Conservation (phyloP, 2,329 filamentous ascomycete genomes). For the Thielaviopsis punctulata region DNA sequence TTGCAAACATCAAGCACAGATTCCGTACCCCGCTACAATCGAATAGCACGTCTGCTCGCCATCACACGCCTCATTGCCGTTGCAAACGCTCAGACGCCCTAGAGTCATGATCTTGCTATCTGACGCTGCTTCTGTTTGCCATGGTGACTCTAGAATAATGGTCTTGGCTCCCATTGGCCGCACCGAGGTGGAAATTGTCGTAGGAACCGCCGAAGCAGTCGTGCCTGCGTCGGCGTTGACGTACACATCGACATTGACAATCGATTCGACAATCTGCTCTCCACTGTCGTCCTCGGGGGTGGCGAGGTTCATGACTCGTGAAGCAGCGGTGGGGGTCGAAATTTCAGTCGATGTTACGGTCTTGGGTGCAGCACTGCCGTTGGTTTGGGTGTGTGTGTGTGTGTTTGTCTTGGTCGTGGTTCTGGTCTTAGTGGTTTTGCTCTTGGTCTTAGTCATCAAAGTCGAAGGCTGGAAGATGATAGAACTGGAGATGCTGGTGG, state of each 20-base stretch:
- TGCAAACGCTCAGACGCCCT: background rate
- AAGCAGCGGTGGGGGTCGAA: background rate
- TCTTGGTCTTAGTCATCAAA: background rate
- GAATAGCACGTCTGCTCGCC: background rate
- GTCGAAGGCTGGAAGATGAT: background rate
- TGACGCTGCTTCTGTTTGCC: background rate
- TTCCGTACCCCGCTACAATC: background rate
- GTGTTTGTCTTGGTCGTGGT: background rate
- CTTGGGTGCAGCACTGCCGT: background rate
- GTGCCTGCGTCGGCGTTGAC: background rate
- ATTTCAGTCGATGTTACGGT: background rate
- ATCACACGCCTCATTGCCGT: too few relatives aligned
- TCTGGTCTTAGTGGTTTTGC: background rate
- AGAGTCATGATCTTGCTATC: background rate
- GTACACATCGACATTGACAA: background rate
- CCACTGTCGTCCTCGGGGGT: background rate
- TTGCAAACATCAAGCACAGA: background rate
- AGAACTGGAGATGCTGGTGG: background rate
- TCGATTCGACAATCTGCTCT: background rate
- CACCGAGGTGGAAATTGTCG: background rate
- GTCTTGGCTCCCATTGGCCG: background rate
- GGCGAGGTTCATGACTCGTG: background rate
- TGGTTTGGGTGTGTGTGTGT: background rate
- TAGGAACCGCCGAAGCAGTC: background rate
- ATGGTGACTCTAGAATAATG: background rate